A percentile compares a stretch with the other conserved stretches of the same genome.
Evolutionary conservation across 2,329 filamentous ascomycete species (phyloP).

Genomic region (Golovinomyces cichoracearum): DNA sequence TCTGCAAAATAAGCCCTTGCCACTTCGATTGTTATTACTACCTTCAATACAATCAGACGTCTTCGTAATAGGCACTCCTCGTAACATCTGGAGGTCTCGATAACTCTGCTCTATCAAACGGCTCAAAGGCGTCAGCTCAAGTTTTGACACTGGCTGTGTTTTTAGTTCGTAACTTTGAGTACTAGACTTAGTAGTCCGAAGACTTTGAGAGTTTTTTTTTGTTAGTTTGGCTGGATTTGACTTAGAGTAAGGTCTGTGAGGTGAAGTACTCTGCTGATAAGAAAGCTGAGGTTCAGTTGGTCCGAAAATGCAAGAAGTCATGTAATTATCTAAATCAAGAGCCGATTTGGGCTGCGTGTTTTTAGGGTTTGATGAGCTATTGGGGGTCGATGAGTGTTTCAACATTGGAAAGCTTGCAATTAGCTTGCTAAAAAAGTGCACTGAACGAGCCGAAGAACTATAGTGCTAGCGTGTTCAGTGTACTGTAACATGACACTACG

Average conservation of each 20-base stretch:
- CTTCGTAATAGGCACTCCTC: not conserved
- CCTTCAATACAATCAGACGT: not conserved
- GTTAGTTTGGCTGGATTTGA: not conserved
- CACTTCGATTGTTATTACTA: not conserved
- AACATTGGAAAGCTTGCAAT: not conserved
- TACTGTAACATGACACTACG: too few species aligned
- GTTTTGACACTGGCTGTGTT: not conserved
- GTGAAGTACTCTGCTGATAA: not conserved
- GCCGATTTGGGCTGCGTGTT: not conserved
- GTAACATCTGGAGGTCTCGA: conserved; percentile 1
- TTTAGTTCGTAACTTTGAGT: not conserved
- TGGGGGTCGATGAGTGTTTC: not conserved
- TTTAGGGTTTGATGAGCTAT: not conserved
- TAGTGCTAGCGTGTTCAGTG: too few species aligned
- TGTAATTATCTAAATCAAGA: not conserved
- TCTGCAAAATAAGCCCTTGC: not conserved
- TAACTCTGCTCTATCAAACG: conserved; percentile 3
- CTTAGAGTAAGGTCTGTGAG: not conserved
- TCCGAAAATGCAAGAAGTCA: not conserved
- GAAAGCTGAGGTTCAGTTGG: not conserved
- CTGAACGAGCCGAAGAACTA: not conserved
- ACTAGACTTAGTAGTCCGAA: not conserved
- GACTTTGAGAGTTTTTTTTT: too few species aligned
- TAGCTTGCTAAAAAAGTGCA: not conserved
- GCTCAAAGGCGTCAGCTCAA: conserved; percentile 4